Percentiles rank a stretch among this genome's conserved stretches.
Conservation (phyloP, 2,329 filamentous ascomycete genomes). For the Sporothrix euskadiensis region DNA sequence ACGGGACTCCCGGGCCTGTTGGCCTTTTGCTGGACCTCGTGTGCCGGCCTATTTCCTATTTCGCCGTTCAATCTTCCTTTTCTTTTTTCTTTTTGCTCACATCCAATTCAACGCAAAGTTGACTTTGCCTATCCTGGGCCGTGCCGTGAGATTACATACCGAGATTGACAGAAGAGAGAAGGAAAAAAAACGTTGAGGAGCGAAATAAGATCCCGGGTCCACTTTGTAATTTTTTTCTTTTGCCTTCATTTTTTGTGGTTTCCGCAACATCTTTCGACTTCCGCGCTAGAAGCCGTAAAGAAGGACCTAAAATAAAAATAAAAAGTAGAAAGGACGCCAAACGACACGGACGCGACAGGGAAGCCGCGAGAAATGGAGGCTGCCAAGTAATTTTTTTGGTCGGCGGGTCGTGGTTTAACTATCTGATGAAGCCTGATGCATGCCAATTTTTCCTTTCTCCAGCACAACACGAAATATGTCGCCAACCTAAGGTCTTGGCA, state of each 20-base stretch:
- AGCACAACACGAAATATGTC: slow-evolving; percentile 8
- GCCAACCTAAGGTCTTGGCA: neutral
- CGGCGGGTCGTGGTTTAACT: neutral
- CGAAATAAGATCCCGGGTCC: neutral
- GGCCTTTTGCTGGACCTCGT: neutral
- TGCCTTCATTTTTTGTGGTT: neutral
- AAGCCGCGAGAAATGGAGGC: neutral
- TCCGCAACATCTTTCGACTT: neutral
- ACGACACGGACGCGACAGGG: neutral
- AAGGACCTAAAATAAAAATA: slow-evolving; percentile 25
- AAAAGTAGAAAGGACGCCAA: neutral
- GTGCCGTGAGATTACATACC: slow-evolving; percentile 1
- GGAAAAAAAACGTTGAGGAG: neutral
- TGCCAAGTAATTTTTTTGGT: neutral
- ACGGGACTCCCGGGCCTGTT: slow-evolving; percentile 9
- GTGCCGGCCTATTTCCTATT: slow-evolving; percentile 1
- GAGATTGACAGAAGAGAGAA: neutral
- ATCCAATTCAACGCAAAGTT: neutral
- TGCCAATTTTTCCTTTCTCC: neutral
- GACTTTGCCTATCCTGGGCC: neutral
- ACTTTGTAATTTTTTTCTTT: neutral
- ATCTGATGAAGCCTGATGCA: neutral
- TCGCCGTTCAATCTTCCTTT: neutral
- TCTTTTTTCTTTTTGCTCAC: neutral
- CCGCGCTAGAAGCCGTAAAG: slow-evolving; percentile 30